Conservation (phyloP, 2,329 filamentous ascomycete genomes). For the Xylariaceae sp. region DNA sequence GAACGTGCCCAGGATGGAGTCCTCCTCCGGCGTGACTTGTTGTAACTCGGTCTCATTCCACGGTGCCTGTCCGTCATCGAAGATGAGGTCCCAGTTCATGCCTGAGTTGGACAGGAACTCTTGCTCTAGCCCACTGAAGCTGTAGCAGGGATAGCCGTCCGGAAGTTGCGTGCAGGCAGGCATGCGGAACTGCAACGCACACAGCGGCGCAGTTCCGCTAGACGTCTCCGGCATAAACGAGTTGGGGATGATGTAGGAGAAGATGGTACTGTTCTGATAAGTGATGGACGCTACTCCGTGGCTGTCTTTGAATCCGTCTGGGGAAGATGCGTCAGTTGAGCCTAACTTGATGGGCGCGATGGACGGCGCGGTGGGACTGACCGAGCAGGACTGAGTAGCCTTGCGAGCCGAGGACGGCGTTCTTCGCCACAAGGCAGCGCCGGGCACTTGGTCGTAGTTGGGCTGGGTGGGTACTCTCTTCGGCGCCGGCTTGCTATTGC, state of each 20-base stretch:
- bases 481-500: constrained; percentile 1
- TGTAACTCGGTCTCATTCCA: constrained; percentile 27
- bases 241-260: constrained; percentile 23
- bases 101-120: constrained; percentile 26
- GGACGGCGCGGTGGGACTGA: constrained; percentile 24
- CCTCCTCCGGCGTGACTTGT: constrained; percentile 28
- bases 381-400: constrained; percentile 16
- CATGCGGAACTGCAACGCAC: constrained; percentile 31
- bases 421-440: constrained; percentile 7
- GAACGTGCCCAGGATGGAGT: constrained; percentile 25
- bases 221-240: constrained; percentile 15
- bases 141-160: constrained; percentile 29
- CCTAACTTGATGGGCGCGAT: constrained; percentile 23
- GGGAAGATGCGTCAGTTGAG: constrained; percentile 13
- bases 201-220: constrained; percentile 13
- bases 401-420: constrained; percentile 2
- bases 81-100: constrained; percentile 24
- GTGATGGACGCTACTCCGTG: constrained; percentile 20
- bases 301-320: constrained; percentile 16
- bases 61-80: constrained; percentile 14
- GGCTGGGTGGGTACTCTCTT: constrained; percentile 3
- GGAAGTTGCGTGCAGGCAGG: constrained; percentile 27
- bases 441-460: constrained; percentile 6
- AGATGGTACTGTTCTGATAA: constrained; percentile 20
- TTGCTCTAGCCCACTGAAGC: constrained; percentile 29